A percentile compares a stretch with the other conserved stretches of the same genome.
phyloP scores from a whole-genome alignment of 768 basidiomycete genomes.

The Paxillus involutus region DNA sequence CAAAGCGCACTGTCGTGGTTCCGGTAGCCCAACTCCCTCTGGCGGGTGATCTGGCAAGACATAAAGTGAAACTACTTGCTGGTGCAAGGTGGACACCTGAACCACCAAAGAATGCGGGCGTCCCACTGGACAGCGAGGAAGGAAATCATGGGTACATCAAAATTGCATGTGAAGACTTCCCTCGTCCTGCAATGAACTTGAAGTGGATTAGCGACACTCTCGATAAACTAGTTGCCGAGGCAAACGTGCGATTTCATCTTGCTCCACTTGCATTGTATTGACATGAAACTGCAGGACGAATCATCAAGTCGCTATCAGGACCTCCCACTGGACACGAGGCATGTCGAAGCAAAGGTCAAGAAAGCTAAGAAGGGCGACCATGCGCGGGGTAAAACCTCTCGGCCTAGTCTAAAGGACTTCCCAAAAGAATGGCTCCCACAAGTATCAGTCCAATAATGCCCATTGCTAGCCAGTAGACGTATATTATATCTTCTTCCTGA shows the following conservation, averaged over 20 bases:
- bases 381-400: conserved; percentile 50
- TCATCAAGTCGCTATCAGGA: conserved; percentile 47
- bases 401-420: conserved; percentile 76
- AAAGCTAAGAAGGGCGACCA: conserved; percentile 79
- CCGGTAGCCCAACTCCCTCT: conserved; percentile 76
- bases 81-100: conserved; percentile 83
- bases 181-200: conserved; percentile 80
- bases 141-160: conserved; percentile 81
- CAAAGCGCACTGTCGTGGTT: conserved; percentile 73
- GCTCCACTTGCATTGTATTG: conserved; percentile 8
- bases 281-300: conserved; percentile 22
- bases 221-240: conserved; percentile 73
- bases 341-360: conserved; percentile 66
- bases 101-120: conserved; percentile 69
- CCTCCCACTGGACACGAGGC: conserved; percentile 83
- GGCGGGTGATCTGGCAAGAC: conserved; percentile 57
- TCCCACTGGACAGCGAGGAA: conserved; percentile 40
- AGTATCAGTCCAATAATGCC: conserved; percentile 1
- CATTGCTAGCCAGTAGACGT: conserved; percentile 11
- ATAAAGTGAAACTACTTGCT: conserved; percentile 87
- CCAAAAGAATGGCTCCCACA: conserved; percentile 81
- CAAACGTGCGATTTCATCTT: conserved; percentile 65
- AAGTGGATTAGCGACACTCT: conserved; percentile 92
- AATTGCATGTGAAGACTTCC: conserved; percentile 88
- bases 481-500: background rate